Evolutionary conservation across 2,329 filamentous ascomycete genomes (phyloP), one percentile per base, ranked within the genome.

Genomic region (Hypoxylon rubiginosum): DNA sequence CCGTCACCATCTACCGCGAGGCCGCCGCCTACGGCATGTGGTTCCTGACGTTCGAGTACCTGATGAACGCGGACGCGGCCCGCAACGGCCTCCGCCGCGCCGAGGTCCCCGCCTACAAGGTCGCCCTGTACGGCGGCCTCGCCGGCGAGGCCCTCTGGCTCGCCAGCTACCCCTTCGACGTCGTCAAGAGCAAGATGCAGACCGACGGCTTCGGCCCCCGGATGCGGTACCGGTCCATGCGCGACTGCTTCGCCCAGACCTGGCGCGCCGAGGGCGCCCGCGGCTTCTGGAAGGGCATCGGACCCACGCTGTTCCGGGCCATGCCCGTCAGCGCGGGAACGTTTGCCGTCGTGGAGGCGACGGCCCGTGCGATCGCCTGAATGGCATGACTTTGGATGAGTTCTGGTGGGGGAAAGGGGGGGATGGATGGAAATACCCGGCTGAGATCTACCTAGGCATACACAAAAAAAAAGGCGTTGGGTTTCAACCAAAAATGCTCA

Each of bases 141-240:
- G 96, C 96, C 0, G 96, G 96, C 72, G 96, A 99, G 85, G 93
- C 90, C 56, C 86, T 99, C 62, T 99, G 96, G 96, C 83, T 99
- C 59, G 86, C 87, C 36, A 97, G 93, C 77, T 99, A 99, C 82
- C 96, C 96, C 21, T 91, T 99, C 71, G 96, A 99, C 81, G 95
- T 99, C 28, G 82, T 99, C 81, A 99, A 99, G 91, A 97, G 93
- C 82, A 98, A 97, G 88, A 97, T 98, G 95, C 96, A 99, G 87
- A 97, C 91, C 63, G 96, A 99, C 81, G 94, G 92, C 0, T 96
- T 97, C 77, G 93, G 92, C 4, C 67, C 79, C 52, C 82, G 86
- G 68, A 89, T 90, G 83, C 86, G 86, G 77, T 99, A 92, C 82
- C 88, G 83, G 78, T 90, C 84, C 60, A 97, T 97, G 95, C 87